Percentiles rank a stretch among this genome's conserved stretches.
These are phyloP conservation scores for Aspergillus sp. DNA, from an alignment of 2,329 filamentous ascomycete genomes.

Conservation along the genomic window DNA sequence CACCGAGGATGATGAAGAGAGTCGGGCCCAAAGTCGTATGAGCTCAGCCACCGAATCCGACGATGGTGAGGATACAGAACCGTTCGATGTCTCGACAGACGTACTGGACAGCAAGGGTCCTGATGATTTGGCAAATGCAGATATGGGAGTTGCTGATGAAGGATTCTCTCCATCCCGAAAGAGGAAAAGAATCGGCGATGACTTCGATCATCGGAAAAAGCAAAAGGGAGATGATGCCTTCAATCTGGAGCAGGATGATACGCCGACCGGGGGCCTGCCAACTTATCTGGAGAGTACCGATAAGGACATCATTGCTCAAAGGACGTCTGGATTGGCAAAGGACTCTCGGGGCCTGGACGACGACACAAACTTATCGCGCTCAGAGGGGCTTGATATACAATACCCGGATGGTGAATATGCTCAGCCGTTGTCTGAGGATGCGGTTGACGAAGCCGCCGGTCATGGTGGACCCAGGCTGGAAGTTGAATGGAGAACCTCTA, in stretches of 20 bases:
- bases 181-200: constrained; percentile 72
- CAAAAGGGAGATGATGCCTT: constrained; percentile 85
- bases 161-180: constrained; percentile 60
- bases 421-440: constrained; percentile 15
- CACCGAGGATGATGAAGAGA: constrained; percentile 79
- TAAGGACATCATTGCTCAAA: background rate
- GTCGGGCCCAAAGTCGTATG: constrained; percentile 74
- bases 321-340: background rate
- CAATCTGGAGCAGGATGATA: constrained; percentile 57
- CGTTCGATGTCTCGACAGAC: constrained; percentile 26
- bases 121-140: constrained; percentile 21
- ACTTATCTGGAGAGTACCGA: background rate
- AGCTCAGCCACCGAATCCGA: constrained; percentile 59
- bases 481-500: constrained; percentile 65
- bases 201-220: constrained; percentile 74
- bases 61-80: constrained; percentile 44
- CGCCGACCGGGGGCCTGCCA: constrained; percentile 33
- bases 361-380: constrained; percentile 64
- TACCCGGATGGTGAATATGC: constrained; percentile 20
- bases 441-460: constrained; percentile 35
- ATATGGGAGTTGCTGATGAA: constrained; percentile 21
- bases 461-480: constrained; percentile 50
- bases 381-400: constrained; percentile 24
- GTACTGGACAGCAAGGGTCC: constrained; percentile 15
- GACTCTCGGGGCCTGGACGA: background rate